Evolutionary conservation across 306 rosid species (phyloP).

Genomic region (Castanospermum australe): DNA sequence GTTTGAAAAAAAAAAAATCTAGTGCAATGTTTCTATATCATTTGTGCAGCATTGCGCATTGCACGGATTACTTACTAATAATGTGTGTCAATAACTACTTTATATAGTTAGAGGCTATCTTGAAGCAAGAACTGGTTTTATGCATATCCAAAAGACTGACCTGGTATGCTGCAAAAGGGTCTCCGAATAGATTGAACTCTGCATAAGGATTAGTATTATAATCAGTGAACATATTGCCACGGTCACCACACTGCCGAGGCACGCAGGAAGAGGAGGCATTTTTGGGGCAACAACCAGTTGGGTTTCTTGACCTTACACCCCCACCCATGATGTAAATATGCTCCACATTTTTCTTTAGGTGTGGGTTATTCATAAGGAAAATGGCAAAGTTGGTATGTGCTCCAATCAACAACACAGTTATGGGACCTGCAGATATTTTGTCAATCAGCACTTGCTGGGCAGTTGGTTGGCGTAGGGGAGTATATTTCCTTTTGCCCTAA

Average conservation of each 20-base stretch:
- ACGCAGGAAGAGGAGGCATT: slow-evolving; percentile 58
- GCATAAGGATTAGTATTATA: slow-evolving; percentile 79
- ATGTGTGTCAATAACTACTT: neutral
- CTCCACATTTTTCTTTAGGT: slow-evolving; percentile 73
- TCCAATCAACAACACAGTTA: slow-evolving; percentile 59
- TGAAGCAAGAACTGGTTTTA: neutral
- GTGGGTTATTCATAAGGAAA: slow-evolving; percentile 84
- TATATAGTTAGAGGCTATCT: too few relatives aligned
- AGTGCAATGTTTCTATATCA: neutral
- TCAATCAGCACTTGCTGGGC: slow-evolving; percentile 88
- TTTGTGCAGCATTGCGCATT: neutral
- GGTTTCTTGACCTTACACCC: slow-evolving; percentile 79
- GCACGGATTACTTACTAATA: neutral
- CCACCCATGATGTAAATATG: slow-evolving; percentile 94
- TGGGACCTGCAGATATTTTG: slow-evolving; percentile 76
- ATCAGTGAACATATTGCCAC: slow-evolving; percentile 73
- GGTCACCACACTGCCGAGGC: slow-evolving; percentile 80
- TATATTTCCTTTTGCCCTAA: slow-evolving; percentile 73
- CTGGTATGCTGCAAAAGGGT: slow-evolving; percentile 97
- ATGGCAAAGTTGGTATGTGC: slow-evolving; percentile 79
- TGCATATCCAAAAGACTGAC: slow-evolving; percentile 29
- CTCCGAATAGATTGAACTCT: slow-evolving; percentile 85
- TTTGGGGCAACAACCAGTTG: slow-evolving; percentile 86
- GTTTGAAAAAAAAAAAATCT: neutral
- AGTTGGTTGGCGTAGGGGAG: slow-evolving; percentile 68